A percentile compares a stretch with the other conserved stretches of the same genome.
Conservation (phyloP, 352 stramenopile species). For the Globisporangium spinosum region DNA sequence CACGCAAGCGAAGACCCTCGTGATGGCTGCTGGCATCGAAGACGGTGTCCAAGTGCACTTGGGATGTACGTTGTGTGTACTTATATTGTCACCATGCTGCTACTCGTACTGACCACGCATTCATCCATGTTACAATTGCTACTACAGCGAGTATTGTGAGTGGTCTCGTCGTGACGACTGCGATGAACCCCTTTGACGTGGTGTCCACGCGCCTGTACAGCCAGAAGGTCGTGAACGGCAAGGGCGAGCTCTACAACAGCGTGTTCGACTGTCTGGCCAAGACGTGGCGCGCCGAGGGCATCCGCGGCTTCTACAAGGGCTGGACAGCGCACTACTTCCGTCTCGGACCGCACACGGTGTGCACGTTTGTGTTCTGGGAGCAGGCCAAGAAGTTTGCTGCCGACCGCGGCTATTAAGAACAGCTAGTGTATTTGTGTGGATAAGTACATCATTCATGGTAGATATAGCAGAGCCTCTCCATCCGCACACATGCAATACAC, state of each 20-base stretch:
- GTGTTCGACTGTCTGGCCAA: conserved; percentile 77
- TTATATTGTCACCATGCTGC: neutral
- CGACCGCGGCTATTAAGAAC: conserved; percentile 53
- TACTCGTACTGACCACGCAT: neutral
- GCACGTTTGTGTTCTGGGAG: conserved; percentile 88
- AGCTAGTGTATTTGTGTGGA: neutral
- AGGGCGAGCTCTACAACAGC: conserved; percentile 74
- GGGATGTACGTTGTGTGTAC: conserved; percentile 44
- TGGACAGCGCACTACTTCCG: conserved; percentile 87
- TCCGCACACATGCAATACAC: neutral
- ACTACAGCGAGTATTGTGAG: conserved; percentile 71
- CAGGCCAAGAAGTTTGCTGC: conserved; percentile 70
- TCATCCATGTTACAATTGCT: neutral
- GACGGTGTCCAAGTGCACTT: conserved; percentile 76
- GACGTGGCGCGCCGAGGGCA: conserved; percentile 73
- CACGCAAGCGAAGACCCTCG: conserved; percentile 77
- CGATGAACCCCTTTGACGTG: conserved; percentile 89
- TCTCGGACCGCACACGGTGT: conserved; percentile 81
- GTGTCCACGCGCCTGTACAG: conserved; percentile 86
- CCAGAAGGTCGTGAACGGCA: conserved; percentile 83
- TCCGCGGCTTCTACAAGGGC: conserved; percentile 85
- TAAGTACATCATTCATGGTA: neutral
- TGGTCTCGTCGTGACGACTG: conserved; percentile 73
- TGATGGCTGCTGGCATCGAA: conserved; percentile 69
- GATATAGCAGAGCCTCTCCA: neutral